Evolutionary conservation across 768 basidiomycete genomes (phyloP).

Genomic region (Nidula microcarpa): DNA sequence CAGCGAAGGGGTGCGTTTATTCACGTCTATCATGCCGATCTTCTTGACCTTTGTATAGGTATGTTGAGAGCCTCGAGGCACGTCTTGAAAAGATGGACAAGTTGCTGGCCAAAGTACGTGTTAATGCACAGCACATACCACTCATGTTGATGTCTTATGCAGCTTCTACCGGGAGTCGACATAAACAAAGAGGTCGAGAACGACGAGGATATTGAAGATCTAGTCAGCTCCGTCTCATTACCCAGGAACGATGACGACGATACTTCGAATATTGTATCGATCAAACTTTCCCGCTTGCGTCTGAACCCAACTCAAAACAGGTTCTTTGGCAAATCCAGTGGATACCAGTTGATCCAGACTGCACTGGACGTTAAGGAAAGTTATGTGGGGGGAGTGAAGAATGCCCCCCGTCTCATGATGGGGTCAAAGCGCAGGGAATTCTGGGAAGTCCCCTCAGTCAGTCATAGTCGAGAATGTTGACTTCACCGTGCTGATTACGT

Average conservation of each 20-base stretch:
- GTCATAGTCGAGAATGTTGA: constrained; percentile 11
- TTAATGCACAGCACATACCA: too few species aligned
- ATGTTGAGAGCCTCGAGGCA: constrained; percentile 59
- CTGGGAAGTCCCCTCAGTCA: constrained; percentile 45
- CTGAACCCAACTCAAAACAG: constrained; percentile 33
- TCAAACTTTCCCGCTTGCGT: constrained; percentile 30
- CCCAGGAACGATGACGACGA: constrained; percentile 30
- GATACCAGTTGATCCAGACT: constrained; percentile 46
- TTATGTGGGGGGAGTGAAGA: constrained; percentile 34
- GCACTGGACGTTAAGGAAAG: constrained; percentile 58
- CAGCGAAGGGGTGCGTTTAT: constrained; percentile 53
- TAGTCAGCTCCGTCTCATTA: constrained; percentile 30
- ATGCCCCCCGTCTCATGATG: neutral
- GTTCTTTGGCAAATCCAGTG: constrained; percentile 53
- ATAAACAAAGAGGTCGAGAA: constrained; percentile 56
- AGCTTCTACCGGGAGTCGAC: constrained; percentile 55
- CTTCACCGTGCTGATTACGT: neutral
- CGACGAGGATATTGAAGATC: constrained; percentile 15
- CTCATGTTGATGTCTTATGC: neutral
- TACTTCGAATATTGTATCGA: constrained; percentile 17
- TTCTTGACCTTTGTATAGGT: constrained; percentile 42
- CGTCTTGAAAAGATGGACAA: constrained; percentile 65
- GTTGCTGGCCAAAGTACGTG: constrained; percentile 47
- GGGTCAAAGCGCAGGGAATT: constrained; percentile 38
- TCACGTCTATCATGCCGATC: neutral